Evolutionary conservation across 352 stramenopile species (phyloP), one percentile per base, ranked within the genome.

Genomic region (Halophytophthora polymorphica): DNA sequence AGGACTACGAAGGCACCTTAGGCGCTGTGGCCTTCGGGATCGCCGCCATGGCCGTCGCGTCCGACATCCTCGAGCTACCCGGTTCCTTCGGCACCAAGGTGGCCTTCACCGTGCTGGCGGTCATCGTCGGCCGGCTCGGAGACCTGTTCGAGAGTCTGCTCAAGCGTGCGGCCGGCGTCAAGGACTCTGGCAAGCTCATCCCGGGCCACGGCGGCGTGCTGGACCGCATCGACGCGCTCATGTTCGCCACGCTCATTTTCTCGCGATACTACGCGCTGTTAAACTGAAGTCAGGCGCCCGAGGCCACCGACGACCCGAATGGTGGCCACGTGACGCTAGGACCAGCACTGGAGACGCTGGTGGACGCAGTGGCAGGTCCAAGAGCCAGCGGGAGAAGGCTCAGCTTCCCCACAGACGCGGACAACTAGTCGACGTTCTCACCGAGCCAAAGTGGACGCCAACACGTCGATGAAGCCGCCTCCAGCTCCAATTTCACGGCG

Each of bases 61-160:
- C 69, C 17, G 25, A 75, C 4, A 6, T 82, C n/a, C 86, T 95
- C 52, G 60, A 79, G 8, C 37, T 96, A 0, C 78, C 80, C 6
- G 93, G 93, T 3, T 70, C 76, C 0, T 51, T 86, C 10, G 79
- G 93, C 52, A 90, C 83, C 5, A 84, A 86, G 48, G 62, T 96
- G 0, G 61, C 74, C 13, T 82, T 98, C 44, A 86, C 79, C 0
- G 50, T 98, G 3, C 47, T 98, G 2, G 94, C 88, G 14, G 78
- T 98, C n/a, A 73, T 98, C 25, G 68, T 98, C 28, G 95, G 93
- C 6, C 81, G 97, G 7, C 71, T 98, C 15, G 96, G 96, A 21
- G 94, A 98, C 58, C 69, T 98, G 17, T 98, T 97, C 18, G 92
- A 96, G 46, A 97, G 82, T n/a, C 94, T 98, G 71, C 64, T 98